Evolutionary conservation across 345 rosid genomes (phyloP).

Genomic region (Bretschneidera sinensis): DNA sequence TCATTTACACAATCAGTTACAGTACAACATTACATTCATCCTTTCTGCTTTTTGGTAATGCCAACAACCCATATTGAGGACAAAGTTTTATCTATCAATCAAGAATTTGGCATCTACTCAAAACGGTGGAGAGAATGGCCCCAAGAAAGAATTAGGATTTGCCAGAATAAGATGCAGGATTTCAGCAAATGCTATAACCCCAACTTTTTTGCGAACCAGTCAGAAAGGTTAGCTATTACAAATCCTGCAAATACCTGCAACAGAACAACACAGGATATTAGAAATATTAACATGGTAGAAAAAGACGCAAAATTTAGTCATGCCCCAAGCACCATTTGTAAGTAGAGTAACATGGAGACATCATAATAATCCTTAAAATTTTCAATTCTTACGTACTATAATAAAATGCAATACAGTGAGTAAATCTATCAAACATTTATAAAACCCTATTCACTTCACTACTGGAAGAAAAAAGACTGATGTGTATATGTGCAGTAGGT

Average conservation of each 20-base stretch:
- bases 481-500: not conserved
- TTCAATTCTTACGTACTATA: not conserved
- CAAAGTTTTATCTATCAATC: constrained; percentile 11
- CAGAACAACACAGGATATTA: not conserved
- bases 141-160: constrained; percentile 22
- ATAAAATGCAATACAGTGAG: too few relatives aligned
- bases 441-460: not conserved
- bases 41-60: too few relatives aligned
- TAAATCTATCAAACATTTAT: not conserved
- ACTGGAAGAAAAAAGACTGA: not conserved
- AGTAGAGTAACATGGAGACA: not conserved
- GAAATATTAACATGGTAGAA: too few relatives aligned
- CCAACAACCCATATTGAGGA: not conserved
- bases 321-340: too few relatives aligned
- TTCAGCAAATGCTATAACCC: constrained; percentile 51
- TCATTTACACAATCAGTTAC: too few relatives aligned
- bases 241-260: constrained; percentile 93
- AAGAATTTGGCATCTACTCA: constrained; percentile 9
- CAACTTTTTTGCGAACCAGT: constrained; percentile 69
- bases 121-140: constrained; percentile 21
- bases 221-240: constrained; percentile 79
- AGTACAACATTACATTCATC: too few relatives aligned
- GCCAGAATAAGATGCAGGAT: not conserved
- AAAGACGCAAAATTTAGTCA: too few relatives aligned
- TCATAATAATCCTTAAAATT: not conserved